Evolutionary conservation across 371 early-diverging fungal species (phyloP).

Genomic region (Syncephalastrum sp.): DNA sequence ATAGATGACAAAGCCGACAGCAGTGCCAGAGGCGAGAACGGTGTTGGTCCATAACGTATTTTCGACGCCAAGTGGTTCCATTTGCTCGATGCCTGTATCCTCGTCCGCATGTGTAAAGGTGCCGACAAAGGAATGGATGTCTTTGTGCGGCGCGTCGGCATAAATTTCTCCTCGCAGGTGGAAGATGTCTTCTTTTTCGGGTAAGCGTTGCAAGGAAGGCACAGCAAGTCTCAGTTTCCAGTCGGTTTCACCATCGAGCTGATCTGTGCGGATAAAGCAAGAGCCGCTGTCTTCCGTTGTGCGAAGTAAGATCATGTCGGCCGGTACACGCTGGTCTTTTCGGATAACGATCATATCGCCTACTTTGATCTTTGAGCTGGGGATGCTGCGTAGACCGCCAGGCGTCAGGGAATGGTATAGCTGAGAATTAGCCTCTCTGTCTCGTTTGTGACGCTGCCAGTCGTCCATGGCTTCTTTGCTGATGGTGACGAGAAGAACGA

Average conservation of each 20-base stretch:
- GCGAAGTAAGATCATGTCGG: conserved; percentile 89
- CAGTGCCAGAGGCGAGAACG: conserved; percentile 93
- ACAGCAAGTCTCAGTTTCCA: conserved; percentile 96
- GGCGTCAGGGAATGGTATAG: conserved; percentile 63
- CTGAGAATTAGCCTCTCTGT: conserved; percentile 93
- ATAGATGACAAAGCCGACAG: conserved; percentile 93
- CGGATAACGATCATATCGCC: conserved; percentile 92
- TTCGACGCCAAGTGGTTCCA: conserved; percentile 83
- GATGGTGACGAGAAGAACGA: conserved; percentile 93
- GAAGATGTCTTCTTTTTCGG: conserved; percentile 59
- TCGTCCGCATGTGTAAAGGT: conserved; percentile 62
- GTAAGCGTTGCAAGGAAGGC: conserved; percentile 74
- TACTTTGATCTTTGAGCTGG: conserved; percentile 86
- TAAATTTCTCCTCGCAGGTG: conserved; percentile 70
- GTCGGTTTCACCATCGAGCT: conserved; percentile 99
- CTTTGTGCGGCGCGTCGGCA: conserved; percentile 95
- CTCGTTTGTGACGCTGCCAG: conserved; percentile 85
- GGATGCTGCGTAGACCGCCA: conserved; percentile 63
- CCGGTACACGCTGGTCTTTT: conserved; percentile 93
- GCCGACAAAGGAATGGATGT: conserved; percentile 95
- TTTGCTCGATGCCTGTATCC: conserved; percentile 45
- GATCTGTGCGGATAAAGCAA: conserved; percentile 99
- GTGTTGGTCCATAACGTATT: conserved; percentile 99
- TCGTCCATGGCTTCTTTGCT: conserved; percentile 98
- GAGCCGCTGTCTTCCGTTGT: conserved; percentile 87